Base-by-base conservation (phyloP, 352 stramenopile species). In the Blastocystis sp. region DNA sequence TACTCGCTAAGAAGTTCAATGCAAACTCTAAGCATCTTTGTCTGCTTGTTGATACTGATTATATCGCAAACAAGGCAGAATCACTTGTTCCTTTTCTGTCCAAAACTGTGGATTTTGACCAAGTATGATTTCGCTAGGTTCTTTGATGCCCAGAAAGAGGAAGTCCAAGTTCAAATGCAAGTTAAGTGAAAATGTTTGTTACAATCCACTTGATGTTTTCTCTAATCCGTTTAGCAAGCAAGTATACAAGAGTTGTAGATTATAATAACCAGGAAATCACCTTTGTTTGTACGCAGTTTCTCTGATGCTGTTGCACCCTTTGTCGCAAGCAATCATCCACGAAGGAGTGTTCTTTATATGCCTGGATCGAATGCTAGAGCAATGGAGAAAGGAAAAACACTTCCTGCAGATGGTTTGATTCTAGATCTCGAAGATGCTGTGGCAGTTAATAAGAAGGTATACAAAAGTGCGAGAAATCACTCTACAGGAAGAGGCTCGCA, bases 391-490 rank as follows among this genome's bases (percentile, higher is more conserved):
- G 73, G 90, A 51, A 70, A 78, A 40, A 60, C 1, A 4, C 56
- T 92, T 11, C 24, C 37, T n/a, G 90, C 89, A n/a, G 91, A 92
- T 78, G 90, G 62, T 37, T 60, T 90, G 19, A 92, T 92, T 42
- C 79, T 92, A 7, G 91, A 92, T 78, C 62, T 92, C n/a, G 91
- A 92, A 64, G 91, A 92, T 75, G 89, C 91, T 19, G 90, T 92
- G 0, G 69, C 91, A 44, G 89, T 90, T 27, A 69, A 90, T 5
- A 84, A 79, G 37, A 92, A 92, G 33, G 84, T 89, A 78, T 22
- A 4, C 9, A 1, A 19, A 30, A 79, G 22, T n/a, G 17, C 19
- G 27, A 19, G 19, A 13, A 13, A 30, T n/a, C 40, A 76, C 24
- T n/a, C n/a, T 27, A 30, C 76, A 89, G 79, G 73, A 53, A 19